Conservation (phyloP, 805 yeast genomes). For the Candida dajiaensis region DNA sequence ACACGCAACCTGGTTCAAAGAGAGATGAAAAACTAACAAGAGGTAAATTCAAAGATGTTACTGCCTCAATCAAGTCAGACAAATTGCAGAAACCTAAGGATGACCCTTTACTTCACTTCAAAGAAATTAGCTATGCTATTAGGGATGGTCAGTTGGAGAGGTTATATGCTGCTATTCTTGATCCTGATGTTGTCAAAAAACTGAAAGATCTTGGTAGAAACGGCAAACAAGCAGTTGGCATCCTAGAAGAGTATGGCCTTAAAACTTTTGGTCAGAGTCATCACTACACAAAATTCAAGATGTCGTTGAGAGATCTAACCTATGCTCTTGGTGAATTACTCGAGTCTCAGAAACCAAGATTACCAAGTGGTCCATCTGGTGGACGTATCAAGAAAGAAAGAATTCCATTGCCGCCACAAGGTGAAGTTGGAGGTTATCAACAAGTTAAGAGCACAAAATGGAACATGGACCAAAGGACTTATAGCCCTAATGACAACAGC, state of each 20-base stretch:
- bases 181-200: neutral
- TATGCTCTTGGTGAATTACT: neutral
- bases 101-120: neutral
- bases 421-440: slow-evolving; percentile 3
- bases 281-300: neutral
- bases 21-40: neutral
- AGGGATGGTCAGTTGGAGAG: neutral
- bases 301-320: neutral
- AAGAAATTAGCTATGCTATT: neutral
- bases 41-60: slow-evolving; percentile 5
- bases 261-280: neutral
- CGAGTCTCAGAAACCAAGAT: neutral
- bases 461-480: slow-evolving; percentile 1
- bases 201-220: neutral
- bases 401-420: slow-evolving; percentile 7
- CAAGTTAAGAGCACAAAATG: slow-evolving; percentile 3
- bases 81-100: neutral
- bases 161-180: neutral
- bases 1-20: neutral
- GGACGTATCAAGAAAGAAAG: neutral
- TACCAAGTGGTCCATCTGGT: neutral
- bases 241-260: neutral
- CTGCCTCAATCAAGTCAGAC: neutral
- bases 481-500: neutral
- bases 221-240: neutral